A percentile compares a stretch with the other conserved stretches of the same genome.
phyloP scores from a whole-genome alignment of 78 protist species.

The Guillardia theta region DNA sequence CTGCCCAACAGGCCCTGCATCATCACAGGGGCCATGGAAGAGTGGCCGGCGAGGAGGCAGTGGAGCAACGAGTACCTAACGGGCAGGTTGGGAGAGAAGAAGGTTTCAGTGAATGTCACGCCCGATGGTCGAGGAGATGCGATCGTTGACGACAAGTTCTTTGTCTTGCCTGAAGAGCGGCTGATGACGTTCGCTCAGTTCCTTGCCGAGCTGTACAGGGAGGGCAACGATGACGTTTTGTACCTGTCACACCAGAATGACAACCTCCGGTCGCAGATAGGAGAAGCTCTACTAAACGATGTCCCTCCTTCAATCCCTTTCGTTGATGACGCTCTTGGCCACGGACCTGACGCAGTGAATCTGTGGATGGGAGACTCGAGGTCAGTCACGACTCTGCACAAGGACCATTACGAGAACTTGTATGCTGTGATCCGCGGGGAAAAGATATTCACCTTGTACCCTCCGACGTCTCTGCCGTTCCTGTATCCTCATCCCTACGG shows the following conservation, averaged over 20 bases:
- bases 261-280: neutral
- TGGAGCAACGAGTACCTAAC: constrained; percentile 44
- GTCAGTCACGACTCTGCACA: constrained; percentile 52
- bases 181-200: neutral
- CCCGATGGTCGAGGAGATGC: constrained; percentile 64
- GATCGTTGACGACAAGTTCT: neutral
- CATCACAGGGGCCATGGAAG: neutral
- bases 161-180: constrained; percentile 47
- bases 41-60: constrained; percentile 41
- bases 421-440: constrained; percentile 61
- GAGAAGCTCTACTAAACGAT: neutral
- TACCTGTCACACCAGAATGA: neutral
- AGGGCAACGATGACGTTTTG: neutral
- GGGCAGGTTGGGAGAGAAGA: neutral
- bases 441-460: constrained; percentile 60
- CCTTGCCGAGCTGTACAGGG: neutral
- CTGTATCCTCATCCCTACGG: neutral
- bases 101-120: constrained; percentile 49
- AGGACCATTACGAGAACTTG: constrained; percentile 60
- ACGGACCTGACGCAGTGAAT: constrained; percentile 58
- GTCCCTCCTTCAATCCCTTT: neutral
- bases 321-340: neutral
- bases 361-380: constrained; percentile 61
- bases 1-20: constrained; percentile 40
- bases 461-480: constrained; percentile 38